phyloP scores from a whole-genome alignment of 1,139 yeast species.

The Eremothecium cymbalariae region DNA sequence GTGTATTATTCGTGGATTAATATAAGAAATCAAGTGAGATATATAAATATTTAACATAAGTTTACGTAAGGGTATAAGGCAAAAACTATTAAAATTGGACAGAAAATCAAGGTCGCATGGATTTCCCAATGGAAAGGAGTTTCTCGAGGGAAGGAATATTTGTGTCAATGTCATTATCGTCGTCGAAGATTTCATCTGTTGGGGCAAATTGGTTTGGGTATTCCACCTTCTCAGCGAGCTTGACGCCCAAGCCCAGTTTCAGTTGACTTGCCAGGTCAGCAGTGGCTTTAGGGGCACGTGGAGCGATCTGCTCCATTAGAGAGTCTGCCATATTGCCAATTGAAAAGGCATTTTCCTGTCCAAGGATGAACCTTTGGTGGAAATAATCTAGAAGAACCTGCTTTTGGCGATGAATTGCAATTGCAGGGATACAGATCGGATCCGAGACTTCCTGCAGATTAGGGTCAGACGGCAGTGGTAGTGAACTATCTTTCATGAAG shows the following conservation, averaged over 20 bases:
- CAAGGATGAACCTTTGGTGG: constrained; percentile 17
- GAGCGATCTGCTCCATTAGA: constrained; percentile 14
- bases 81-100: too few species aligned
- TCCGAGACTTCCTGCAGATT: constrained; percentile 9
- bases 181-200: constrained; percentile 13
- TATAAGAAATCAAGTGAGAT: too few species aligned
- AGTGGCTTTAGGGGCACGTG: constrained; percentile 6
- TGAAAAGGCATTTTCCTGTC: constrained; percentile 12
- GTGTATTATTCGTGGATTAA: too few species aligned
- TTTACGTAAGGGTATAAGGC: too few species aligned
- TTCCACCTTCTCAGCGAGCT: constrained; percentile 13
- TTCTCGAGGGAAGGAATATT: constrained; percentile 22
- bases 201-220: not conserved
- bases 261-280: constrained; percentile 10
- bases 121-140: constrained; percentile 17
- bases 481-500: constrained; percentile 2
- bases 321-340: constrained; percentile 18
- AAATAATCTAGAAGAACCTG: constrained; percentile 24
- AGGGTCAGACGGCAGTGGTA: constrained; percentile 6
- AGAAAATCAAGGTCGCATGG: too few species aligned
- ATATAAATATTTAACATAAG: too few species aligned
- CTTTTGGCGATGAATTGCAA: constrained; percentile 22
- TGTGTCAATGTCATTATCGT: constrained; percentile 11
- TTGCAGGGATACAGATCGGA: constrained; percentile 23
- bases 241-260: constrained; percentile 15